These are phyloP conservation scores for Simmondsia chinensis DNA, from an alignment of 148 eudicot genomes.

Conservation along the genomic window DNA sequence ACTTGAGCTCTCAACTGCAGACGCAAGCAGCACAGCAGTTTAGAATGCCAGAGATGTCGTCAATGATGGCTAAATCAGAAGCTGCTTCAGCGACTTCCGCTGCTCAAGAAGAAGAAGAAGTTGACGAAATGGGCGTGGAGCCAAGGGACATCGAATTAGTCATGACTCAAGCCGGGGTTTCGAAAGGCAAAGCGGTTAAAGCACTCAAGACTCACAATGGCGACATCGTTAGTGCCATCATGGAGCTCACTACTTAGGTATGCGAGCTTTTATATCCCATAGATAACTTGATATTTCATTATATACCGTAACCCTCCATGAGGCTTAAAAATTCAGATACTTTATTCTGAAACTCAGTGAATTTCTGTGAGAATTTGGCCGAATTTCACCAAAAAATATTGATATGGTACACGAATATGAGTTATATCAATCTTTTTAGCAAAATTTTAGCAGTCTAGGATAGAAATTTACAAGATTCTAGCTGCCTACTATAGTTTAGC, in stretches of 20 bases:
- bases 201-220: conserved; percentile 55
- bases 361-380: no score
- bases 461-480: no score
- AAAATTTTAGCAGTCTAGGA: no score
- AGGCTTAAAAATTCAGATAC: no score
- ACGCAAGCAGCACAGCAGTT: conserved; percentile 71
- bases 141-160: conserved; percentile 56
- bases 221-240: conserved; percentile 62
- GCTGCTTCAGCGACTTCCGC: conserved; percentile 17
- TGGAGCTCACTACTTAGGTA: conserved; percentile 53
- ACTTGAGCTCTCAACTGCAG: conserved; percentile 70
- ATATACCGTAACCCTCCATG: no score
- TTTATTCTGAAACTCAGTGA: no score
- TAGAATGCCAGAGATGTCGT: conserved; percentile 56
- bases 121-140: conserved; percentile 57
- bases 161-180: conserved; percentile 59
- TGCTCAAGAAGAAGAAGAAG: conserved; percentile 53
- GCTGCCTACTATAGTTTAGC: no score
- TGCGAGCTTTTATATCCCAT: no score
- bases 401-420: no score
- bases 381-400: no score
- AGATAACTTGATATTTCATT: no score
- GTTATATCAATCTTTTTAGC: no score
- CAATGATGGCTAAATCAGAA: conserved; percentile 40
- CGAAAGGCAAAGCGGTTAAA: conserved; percentile 54